Conservation (phyloP, 768 basidiomycete genomes). For the Lactifluus pinguis region DNA sequence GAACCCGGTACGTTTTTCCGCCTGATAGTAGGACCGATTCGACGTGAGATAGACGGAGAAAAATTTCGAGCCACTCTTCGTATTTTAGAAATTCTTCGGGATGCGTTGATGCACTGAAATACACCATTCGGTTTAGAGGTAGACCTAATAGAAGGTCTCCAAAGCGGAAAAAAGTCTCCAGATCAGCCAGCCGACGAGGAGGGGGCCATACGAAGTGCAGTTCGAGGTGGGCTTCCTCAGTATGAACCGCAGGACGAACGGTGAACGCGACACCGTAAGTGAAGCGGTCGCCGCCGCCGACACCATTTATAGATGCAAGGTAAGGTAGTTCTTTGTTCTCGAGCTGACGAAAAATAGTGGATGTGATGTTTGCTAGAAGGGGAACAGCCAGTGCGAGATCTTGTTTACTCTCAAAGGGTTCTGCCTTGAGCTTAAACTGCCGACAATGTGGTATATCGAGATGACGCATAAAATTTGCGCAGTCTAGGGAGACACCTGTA, state of each 20-base stretch:
- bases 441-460: slow-evolving; percentile 4
- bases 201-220: background rate
- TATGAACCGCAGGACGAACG: background rate
- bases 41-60: slow-evolving; percentile 3
- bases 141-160: slow-evolving; percentile 1
- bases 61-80: slow-evolving; percentile 5
- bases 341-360: slow-evolving; percentile 2
- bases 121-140: background rate
- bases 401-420: background rate
- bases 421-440: background rate
- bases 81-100: background rate
- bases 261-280: background rate
- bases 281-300: background rate
- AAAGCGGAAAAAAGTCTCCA: background rate
- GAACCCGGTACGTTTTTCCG: background rate
- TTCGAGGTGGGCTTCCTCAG: background rate
- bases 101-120: background rate
- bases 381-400: slow-evolving; percentile 4
- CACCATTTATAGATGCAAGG: background rate
- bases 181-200: background rate
- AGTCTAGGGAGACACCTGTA: slow-evolving; percentile 6
- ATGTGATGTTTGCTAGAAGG: slow-evolving; percentile 1
- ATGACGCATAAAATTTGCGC: slow-evolving; percentile 3
- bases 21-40: background rate
- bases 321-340: background rate